phyloP scores from a whole-genome alignment of 352 stramenopile genomes.

The Halophytophthora batemanensis region DNA sequence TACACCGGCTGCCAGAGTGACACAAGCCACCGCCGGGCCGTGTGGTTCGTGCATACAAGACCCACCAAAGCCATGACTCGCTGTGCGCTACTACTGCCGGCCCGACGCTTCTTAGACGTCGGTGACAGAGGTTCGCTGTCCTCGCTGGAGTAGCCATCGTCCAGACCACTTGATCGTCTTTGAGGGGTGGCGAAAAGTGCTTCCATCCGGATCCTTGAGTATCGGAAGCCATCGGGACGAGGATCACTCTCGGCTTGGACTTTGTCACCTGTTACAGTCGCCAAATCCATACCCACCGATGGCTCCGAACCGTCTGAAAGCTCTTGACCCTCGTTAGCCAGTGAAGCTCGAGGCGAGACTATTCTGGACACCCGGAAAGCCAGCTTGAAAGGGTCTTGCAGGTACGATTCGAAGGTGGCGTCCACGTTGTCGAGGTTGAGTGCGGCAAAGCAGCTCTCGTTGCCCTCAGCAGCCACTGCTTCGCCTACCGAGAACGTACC shows the following conservation, averaged over 20 bases:
- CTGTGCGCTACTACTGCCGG: constrained; percentile 4
- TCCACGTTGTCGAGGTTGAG: constrained; percentile 30
- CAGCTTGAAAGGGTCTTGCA: constrained; percentile 58
- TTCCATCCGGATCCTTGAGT: constrained; percentile 77
- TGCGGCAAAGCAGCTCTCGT: constrained; percentile 39
- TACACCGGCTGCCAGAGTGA: constrained; percentile 44
- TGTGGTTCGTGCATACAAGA: constrained; percentile 29
- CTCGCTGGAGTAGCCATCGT: constrained; percentile 20
- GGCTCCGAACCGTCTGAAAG: constrained; percentile 1
- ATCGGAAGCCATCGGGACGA: constrained; percentile 56
- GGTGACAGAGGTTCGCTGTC: constrained; percentile 18
- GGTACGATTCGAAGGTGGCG: constrained; percentile 30
- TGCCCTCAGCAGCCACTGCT: constrained; percentile 31
- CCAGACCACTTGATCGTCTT: constrained; percentile 7
- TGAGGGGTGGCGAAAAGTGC: constrained; percentile 57
- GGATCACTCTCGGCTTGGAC: constrained; percentile 37
- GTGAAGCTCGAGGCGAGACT: constrained; percentile 4
- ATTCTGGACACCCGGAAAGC: constrained; percentile 50
- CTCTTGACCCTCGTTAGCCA: constrained; percentile 3
- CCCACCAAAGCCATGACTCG: constrained; percentile 22
- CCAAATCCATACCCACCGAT: constrained; percentile 1
- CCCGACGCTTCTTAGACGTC: constrained; percentile 18
- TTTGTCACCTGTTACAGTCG: constrained; percentile 15
- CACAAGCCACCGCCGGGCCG: constrained; percentile 21
- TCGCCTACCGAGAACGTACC: constrained; percentile 44